Base-by-base conservation (phyloP, 768 basidiomycete species). In the Lentinula edodes region DNA sequence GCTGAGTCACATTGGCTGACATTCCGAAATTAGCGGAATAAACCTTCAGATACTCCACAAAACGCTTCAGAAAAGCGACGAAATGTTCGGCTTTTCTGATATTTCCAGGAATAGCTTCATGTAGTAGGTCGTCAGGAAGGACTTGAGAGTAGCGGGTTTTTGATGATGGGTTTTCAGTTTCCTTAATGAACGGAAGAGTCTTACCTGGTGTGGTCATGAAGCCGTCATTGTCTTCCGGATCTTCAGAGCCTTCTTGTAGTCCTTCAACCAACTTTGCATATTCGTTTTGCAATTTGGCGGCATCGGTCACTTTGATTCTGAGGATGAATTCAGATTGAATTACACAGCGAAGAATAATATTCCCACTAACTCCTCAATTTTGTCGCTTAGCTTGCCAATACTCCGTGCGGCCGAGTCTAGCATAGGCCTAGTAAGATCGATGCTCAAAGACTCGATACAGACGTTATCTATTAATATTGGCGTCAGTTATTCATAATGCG, bases 31-130 rank as follows among this genome's bases (percentile, higher is more conserved):
- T 23, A 70, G 18, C 20, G 52, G 16, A 51, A 38, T 39, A 20
- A 55, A 94, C 96, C 84, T 98, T 99, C 57, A 99, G 83, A 73
- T 99, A 99, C 75, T 99, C 97, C 28, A 99, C 94, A 69, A 99
- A 97, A 58, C 97, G 87, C 74, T 96, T 98, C 63, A 99, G 75
- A 76, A 99, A 99, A 0, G 97, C 96, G 15, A 98, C 93, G 68
- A 99, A 99, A 75, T 99, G 97, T 70, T 99, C 97, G 0, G 97
- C 97, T 73, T 98, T 97, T 51, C 97, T 83, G 62, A 99, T 99
- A 68, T 99, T 99, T 10, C 97, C 97, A 36, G 97, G 97, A 53
- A 99, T 83, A 6, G 97, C 96, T 75, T 99, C 97, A 57, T 88
- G 89, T 52, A 99, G 78, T 52, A 99, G 83, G 71, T 99, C 97